phyloP scores from a whole-genome alignment of 768 basidiomycete species.

The Daedalea quercina region DNA sequence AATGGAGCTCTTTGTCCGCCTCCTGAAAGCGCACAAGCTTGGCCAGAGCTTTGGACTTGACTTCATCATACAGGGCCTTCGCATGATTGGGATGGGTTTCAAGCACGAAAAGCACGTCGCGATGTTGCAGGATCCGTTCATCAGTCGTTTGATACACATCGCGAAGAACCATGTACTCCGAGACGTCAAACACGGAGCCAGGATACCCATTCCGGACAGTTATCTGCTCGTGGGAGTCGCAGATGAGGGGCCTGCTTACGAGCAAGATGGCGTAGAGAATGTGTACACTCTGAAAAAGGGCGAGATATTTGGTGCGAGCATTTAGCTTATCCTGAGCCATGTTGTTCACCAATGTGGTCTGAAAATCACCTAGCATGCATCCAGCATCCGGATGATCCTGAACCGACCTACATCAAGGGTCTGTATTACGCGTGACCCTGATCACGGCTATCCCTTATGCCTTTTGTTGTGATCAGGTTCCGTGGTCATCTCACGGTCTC shows the following conservation, averaged over 20 bases:
- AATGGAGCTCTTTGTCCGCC: constrained; percentile 35
- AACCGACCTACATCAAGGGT: constrained; percentile 55
- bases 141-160: constrained; percentile 17
- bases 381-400: constrained; percentile 40
- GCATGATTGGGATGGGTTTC: constrained; percentile 22
- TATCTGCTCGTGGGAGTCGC: constrained; percentile 74
- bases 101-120: constrained; percentile 4
- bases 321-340: neutral
- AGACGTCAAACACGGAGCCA: constrained; percentile 68
- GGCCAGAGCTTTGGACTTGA: constrained; percentile 43
- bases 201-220: constrained; percentile 64
- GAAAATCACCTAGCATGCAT: constrained; percentile 45
- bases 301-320: constrained; percentile 59
- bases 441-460: no score
- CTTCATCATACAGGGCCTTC: constrained; percentile 43
- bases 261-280: constrained; percentile 37
- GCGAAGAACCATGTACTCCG: constrained; percentile 64
- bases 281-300: constrained; percentile 49
- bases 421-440: constrained; percentile 25
- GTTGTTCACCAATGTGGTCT: neutral
- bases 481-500: constrained; percentile 54
- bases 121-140: constrained; percentile 16
- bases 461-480: constrained; percentile 5
- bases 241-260: constrained; percentile 73
- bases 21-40: constrained; percentile 45